Percentiles rank a stretch among this genome's conserved stretches.
These are phyloP conservation scores for Fragaria iinumae DNA, from an alignment of 306 rosid species.

Conservation along the genomic window DNA sequence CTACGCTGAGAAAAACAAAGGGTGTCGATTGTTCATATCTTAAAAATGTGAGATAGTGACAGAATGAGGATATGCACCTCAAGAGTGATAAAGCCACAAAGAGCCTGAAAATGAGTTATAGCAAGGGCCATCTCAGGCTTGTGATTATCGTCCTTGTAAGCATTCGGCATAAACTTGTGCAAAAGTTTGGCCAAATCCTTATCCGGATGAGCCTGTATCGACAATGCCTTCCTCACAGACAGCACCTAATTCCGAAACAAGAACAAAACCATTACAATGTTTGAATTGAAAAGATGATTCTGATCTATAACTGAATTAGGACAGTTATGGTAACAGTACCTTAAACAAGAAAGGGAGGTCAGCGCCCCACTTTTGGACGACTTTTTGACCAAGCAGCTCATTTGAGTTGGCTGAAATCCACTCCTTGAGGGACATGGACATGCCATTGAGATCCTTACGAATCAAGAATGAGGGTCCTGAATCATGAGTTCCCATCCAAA, in stretches of 20 bases:
- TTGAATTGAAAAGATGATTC: neutral
- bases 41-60: neutral
- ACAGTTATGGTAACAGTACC: slow-evolving; percentile 31
- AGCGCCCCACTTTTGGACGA: slow-evolving; percentile 67
- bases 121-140: slow-evolving; percentile 99
- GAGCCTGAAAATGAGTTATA: slow-evolving; percentile 75
- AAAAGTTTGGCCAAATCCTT: slow-evolving; percentile 76
- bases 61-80: slow-evolving; percentile 39
- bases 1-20: neutral
- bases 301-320: neutral
- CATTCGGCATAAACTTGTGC: slow-evolving; percentile 66
- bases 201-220: slow-evolving; percentile 97
- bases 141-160: slow-evolving; percentile 87
- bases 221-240: slow-evolving; percentile 82
- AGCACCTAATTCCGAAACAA: slow-evolving; percentile 51
- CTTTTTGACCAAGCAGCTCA: slow-evolving; percentile 61
- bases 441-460: neutral
- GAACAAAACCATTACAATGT: slow-evolving; percentile 5
- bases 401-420: slow-evolving; percentile 71
- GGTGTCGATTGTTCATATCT: neutral
- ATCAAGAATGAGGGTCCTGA: slow-evolving; percentile 79
- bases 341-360: slow-evolving; percentile 90
- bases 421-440: slow-evolving; percentile 49
- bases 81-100: slow-evolving; percentile 78
- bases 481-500: slow-evolving; percentile 95